Percentiles rank a stretch among this genome's conserved stretches.
Evolutionary conservation across 768 basidiomycete genomes (phyloP).

Genomic region (Termitomyces sp.): DNA sequence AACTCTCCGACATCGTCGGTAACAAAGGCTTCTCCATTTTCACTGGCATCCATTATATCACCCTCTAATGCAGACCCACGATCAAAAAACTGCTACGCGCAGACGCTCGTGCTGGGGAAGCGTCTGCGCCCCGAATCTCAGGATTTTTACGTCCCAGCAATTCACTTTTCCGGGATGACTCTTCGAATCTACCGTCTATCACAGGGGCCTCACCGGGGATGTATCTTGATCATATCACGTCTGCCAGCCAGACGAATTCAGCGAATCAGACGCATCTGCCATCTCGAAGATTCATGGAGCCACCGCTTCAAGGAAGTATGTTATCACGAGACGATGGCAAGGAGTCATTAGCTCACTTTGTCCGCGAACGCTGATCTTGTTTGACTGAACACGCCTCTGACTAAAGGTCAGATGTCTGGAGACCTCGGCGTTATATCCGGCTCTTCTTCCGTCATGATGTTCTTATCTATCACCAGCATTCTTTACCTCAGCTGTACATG

Average conservation of each 20-base stretch:
- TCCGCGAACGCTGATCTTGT: conserved; percentile 18
- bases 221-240: conserved; percentile 18
- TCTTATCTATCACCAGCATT: neutral
- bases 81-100: conserved; percentile 78
- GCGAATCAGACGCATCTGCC: conserved; percentile 26
- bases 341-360: conserved; percentile 22
- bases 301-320: conserved; percentile 18
- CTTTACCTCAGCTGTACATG: conserved; percentile 7
- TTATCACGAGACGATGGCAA: conserved; percentile 29
- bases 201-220: conserved; percentile 18
- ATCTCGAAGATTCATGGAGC: conserved; percentile 30
- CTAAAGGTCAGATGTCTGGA: conserved; percentile 8
- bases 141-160: conserved; percentile 36
- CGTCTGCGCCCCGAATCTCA: conserved; percentile 60
- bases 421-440: conserved; percentile 2
- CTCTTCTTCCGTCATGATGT: conserved; percentile 1
- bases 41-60: conserved; percentile 35
- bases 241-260: conserved; percentile 21
- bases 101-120: conserved; percentile 73
- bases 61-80: conserved; percentile 32
- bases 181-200: conserved; percentile 7
- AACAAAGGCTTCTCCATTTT: conserved; percentile 28
- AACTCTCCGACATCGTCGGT: conserved; percentile 20
- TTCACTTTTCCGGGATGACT: conserved; percentile 21
- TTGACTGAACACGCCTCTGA: neutral